Base-by-base conservation (phyloP, 1,139 yeast genomes). In the Nakaseomyces uthaithaninus region DNA sequence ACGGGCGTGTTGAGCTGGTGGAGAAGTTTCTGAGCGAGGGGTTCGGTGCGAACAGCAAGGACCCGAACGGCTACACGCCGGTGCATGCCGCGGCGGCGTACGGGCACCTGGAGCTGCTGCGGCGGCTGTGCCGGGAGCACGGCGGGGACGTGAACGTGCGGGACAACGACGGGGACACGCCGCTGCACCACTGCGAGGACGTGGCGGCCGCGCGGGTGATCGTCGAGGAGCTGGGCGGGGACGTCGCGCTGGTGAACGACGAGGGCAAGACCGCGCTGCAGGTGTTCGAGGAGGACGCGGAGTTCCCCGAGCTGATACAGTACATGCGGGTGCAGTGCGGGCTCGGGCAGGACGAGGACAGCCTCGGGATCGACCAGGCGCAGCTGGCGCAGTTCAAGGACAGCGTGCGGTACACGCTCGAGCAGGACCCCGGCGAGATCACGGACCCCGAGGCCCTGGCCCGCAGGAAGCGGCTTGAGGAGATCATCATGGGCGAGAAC, bases 1-100 rank as follows among this genome's bases (percentile, higher is more conserved):
- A 91, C 59, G 81, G 85, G 53, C 75, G 80, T 48, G 49, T 71
- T 2, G 71, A 68, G 3, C 57, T 69, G 9, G 95, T 91, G 11
- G 72, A 76, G 48, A 55, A 69, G 9, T 67, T 69, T 43, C 63
- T 91, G 11, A 38, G 39, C 15, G 65, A 63, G 4, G 58, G 72
- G 0, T 71, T 68, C 47, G 68, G 77, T 1, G 74, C 95, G 2
- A 80, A 85, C 55, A 72, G 80, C 15, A 77, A 80, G 50, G 98
- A 91, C 59, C 82, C 86, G 1, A 86, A 87, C 54, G 98, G 98
- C 0, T 91, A 91, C 62, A 89, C 97, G 0, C 94, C 97, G 10
- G 72, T 91, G 22, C 98, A 91, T 60, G 98, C 98, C 0, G 96
- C 97, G 3, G 94, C 94, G 3, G 82, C 96, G 1, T 91, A 91